Evolutionary conservation across 345 rosid species (phyloP).

Genomic region (Linum trigynum): DNA sequence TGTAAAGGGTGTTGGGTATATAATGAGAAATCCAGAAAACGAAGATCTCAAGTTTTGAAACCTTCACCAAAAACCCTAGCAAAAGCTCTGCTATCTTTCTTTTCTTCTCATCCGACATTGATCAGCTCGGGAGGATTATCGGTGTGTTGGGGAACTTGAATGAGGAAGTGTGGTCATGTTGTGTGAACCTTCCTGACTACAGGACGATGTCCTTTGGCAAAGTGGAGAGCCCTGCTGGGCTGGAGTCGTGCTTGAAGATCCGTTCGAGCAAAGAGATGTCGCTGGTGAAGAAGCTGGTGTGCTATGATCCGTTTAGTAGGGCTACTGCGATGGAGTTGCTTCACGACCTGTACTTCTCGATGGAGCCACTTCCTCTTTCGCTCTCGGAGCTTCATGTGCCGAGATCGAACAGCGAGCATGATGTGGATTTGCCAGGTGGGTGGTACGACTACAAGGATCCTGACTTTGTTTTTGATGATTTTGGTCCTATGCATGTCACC

Average conservation of each 20-base stretch:
- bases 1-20: too few species aligned
- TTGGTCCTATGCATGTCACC: slow-evolving; percentile 42
- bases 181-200: slow-evolving; percentile 71
- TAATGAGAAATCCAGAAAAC: too few species aligned
- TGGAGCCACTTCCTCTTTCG: slow-evolving; percentile 71
- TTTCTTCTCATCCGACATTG: slow-evolving; percentile 42
- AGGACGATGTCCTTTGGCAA: slow-evolving; percentile 63
- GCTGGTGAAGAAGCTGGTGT: slow-evolving; percentile 57
- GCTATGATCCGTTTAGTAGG: slow-evolving; percentile 71
- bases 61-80: too few species aligned
- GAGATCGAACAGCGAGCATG: slow-evolving; percentile 33
- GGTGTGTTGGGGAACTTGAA: slow-evolving; percentile 62
- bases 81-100: too few species aligned
- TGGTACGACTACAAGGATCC: slow-evolving; percentile 17
- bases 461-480: slow-evolving; percentile 31
- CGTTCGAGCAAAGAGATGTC: slow-evolving; percentile 47
- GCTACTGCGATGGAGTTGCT: slow-evolving; percentile 68
- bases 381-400: slow-evolving; percentile 62
- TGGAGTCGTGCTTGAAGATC: slow-evolving; percentile 47
- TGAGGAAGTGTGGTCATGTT: slow-evolving; percentile 69
- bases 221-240: slow-evolving; percentile 57
- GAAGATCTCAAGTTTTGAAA: too few species aligned
- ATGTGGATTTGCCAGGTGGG: slow-evolving; percentile 37
- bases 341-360: slow-evolving; percentile 55
- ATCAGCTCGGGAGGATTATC: slow-evolving; percentile 67